A percentile compares a stretch with the other conserved stretches of the same genome.
Evolutionary conservation across 192 early-diverging fungal species (phyloP).

Genomic region (Coemansia guatemalensis): DNA sequence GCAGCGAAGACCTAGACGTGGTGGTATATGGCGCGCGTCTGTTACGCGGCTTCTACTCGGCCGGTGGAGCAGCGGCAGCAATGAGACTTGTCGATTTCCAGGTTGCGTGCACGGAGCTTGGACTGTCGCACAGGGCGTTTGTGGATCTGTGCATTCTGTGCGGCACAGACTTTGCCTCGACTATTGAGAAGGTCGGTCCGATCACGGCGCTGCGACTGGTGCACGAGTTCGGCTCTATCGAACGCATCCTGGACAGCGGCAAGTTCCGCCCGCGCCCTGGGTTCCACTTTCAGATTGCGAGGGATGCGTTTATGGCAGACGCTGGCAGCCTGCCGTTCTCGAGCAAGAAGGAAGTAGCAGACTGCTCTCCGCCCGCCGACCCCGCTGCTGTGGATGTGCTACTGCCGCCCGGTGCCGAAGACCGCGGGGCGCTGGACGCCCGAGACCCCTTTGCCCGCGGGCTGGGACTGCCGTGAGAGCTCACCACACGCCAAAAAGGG

Average conservation of each 20-base stretch:
- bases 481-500: background rate
- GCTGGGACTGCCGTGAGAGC: constrained; percentile 1
- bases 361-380: background rate
- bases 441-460: constrained; percentile 30
- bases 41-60: constrained; percentile 27
- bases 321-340: constrained; percentile 12
- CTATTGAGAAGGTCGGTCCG: constrained; percentile 65
- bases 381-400: constrained; percentile 16
- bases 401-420: constrained; percentile 15
- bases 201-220: constrained; percentile 61
- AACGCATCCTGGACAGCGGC: constrained; percentile 53
- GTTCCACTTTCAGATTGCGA: constrained; percentile 41
- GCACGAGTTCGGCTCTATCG: constrained; percentile 61
- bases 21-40: constrained; percentile 35
- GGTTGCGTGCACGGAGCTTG: constrained; percentile 48
- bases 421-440: background rate
- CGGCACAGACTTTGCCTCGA: constrained; percentile 73
- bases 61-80: background rate
- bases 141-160: constrained; percentile 75
- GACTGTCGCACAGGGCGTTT: constrained; percentile 57
- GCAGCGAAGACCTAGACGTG: constrained; percentile 58
- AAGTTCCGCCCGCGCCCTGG: constrained; percentile 33
- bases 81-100: constrained; percentile 57
- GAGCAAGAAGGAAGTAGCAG: constrained; percentile 15
- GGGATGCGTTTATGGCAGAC: constrained; percentile 40